Conservation (phyloP, 2,329 filamentous ascomycete genomes). For the Pseudopyrenochaeta lycopersici region DNA sequence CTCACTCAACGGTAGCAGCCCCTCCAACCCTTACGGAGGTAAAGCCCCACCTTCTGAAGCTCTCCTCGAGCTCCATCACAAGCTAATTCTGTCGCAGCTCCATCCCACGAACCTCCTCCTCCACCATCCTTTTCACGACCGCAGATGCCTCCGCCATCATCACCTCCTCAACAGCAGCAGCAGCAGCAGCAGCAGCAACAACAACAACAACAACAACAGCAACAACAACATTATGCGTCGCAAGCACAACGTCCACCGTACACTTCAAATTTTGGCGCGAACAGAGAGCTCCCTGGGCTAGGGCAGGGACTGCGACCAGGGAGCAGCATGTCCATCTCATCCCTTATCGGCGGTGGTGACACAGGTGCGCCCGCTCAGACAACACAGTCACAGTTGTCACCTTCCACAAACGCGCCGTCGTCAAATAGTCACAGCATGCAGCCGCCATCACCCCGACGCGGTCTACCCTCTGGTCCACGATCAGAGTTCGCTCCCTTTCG, state of each 20-base stretch:
- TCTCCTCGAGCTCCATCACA: constrained; percentile 20
- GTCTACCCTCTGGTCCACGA: constrained; percentile 37
- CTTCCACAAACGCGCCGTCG: constrained; percentile 50
- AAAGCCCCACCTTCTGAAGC: constrained; percentile 26
- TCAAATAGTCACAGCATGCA: constrained; percentile 54
- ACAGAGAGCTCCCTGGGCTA: constrained; percentile 65
- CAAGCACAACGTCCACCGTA: constrained; percentile 56
- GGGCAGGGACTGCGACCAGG: constrained; percentile 64
- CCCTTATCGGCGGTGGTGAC: constrained; percentile 69
- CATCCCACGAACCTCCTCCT: constrained; percentile 50
- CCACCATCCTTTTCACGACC: constrained; percentile 54
- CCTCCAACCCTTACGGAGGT: constrained; percentile 47
- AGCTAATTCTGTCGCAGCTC: constrained; percentile 42
- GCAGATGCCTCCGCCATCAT: constrained; percentile 61
- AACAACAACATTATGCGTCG: constrained; percentile 45
- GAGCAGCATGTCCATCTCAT: constrained; percentile 78
- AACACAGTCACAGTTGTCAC: constrained; percentile 60
- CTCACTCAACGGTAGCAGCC: constrained; percentile 53
- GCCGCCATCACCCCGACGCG: constrained; percentile 56
- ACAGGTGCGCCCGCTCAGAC: constrained; percentile 48
- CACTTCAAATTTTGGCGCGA: constrained; percentile 51
- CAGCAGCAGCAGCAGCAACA: constrained; percentile 57
- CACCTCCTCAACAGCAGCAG: constrained; percentile 54
- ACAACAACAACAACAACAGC: constrained; percentile 53
- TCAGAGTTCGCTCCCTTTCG: constrained; percentile 48